Evolutionary conservation across 2,329 filamentous ascomycete genomes (phyloP).

Genomic region (Nemania serpens): DNA sequence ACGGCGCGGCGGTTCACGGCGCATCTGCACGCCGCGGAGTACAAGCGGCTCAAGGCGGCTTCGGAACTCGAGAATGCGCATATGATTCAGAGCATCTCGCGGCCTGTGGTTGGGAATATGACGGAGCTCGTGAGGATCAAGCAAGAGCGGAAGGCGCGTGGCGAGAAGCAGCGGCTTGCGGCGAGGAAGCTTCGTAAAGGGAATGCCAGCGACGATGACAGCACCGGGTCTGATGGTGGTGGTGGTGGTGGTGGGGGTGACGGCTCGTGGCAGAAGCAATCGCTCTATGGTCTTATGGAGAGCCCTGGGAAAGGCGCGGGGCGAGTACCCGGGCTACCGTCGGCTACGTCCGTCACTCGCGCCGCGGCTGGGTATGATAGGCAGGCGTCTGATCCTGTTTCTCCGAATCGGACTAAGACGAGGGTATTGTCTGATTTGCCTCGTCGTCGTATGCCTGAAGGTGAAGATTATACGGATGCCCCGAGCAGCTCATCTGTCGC

Average conservation of each 20-base stretch:
- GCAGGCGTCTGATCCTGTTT: neutral
- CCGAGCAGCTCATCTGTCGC: neutral
- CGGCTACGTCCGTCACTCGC: conserved; percentile 29
- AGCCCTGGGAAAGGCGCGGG: conserved; percentile 43
- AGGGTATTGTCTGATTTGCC: conserved; percentile 8
- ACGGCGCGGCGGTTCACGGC: conserved; percentile 72
- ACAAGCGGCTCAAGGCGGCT: conserved; percentile 66
- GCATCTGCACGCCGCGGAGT: conserved; percentile 79
- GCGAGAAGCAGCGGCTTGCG: conserved; percentile 44
- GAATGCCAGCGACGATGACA: conserved; percentile 32
- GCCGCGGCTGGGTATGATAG: conserved; percentile 36
- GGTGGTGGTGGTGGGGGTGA: conserved; percentile 7
- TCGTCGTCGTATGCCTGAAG: conserved; percentile 33
- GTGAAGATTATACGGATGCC: neutral
- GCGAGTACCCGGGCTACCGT: conserved; percentile 30
- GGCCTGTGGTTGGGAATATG: conserved; percentile 53
- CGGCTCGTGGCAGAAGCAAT: conserved; percentile 40
- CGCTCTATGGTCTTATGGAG: conserved; percentile 51
- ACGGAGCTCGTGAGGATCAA: conserved; percentile 44
- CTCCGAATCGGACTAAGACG: neutral
- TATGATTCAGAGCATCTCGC: conserved; percentile 55
- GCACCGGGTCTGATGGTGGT: conserved; percentile 30
- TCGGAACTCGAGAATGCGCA: conserved; percentile 60
- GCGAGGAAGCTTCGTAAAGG: conserved; percentile 33
- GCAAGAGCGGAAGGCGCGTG: conserved; percentile 43